Percentiles rank a stretch among this genome's conserved stretches.
These are phyloP conservation scores for Fusarium sp. DNA, from an alignment of 2,329 filamentous ascomycete species.

Conservation along the genomic window DNA sequence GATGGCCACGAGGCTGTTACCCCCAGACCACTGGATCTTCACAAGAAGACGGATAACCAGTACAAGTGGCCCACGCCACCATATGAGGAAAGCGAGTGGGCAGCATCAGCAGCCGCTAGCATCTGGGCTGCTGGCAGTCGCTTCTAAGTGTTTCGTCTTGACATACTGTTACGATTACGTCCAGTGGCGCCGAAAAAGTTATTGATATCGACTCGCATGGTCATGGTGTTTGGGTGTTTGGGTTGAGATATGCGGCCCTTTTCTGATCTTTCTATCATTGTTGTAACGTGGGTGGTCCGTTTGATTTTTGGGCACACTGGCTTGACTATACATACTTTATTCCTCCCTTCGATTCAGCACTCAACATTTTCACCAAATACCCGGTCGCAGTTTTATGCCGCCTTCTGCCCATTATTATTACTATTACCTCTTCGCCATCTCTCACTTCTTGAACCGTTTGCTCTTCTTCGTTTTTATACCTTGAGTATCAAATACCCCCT, in stretches of 20 bases:
- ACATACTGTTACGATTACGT: slow-evolving; percentile 37
- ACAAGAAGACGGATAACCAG: slow-evolving; percentile 63
- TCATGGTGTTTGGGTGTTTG: slow-evolving; percentile 46
- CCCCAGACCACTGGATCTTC: slow-evolving; percentile 77
- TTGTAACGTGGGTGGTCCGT: slow-evolving; percentile 37
- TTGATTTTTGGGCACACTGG: slow-evolving; percentile 41
- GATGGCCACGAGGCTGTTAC: slow-evolving; percentile 70
- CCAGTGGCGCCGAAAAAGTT: slow-evolving; percentile 43
- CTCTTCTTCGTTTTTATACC: slow-evolving; percentile 43
- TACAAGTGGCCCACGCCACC: slow-evolving; percentile 95
- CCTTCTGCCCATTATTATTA: slow-evolving; percentile 38
- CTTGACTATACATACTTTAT: slow-evolving; percentile 45
- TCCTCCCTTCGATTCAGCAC: slow-evolving; percentile 43
- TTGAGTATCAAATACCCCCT: slow-evolving; percentile 52
- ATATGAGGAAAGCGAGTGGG: slow-evolving; percentile 95
- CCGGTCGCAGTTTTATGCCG: slow-evolving; percentile 39
- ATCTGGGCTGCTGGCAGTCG: slow-evolving; percentile 79
- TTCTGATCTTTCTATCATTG: slow-evolving; percentile 26
- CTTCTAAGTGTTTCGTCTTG: slow-evolving; percentile 55
- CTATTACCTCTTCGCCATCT: slow-evolving; percentile 34
- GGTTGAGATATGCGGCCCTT: slow-evolving; percentile 36
- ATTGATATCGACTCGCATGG: slow-evolving; percentile 42
- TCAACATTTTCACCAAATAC: slow-evolving; percentile 44
- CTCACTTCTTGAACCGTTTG: slow-evolving; percentile 32
- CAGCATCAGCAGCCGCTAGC: slow-evolving; percentile 81